Evolutionary conservation across 2,329 filamentous ascomycete species (phyloP).

Genomic region (Monosporascus cannonballus): DNA sequence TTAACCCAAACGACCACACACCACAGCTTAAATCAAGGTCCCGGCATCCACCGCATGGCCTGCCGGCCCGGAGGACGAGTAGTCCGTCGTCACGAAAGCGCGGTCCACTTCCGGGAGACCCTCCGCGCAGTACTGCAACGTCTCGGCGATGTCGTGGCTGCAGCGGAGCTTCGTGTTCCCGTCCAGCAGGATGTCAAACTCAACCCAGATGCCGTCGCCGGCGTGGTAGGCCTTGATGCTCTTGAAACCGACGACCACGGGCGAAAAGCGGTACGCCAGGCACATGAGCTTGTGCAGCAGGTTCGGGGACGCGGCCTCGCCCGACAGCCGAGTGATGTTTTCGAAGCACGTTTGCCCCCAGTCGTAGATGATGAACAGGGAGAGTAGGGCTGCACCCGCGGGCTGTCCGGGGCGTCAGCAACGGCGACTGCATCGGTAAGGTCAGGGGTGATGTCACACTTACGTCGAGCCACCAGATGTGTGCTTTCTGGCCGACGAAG

Average conservation of each 20-base stretch:
- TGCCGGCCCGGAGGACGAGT: slow-evolving; percentile 17
- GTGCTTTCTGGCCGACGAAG: slow-evolving; percentile 50
- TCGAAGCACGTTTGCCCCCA: slow-evolving; percentile 58
- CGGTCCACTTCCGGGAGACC: slow-evolving; percentile 35
- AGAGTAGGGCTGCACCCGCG: slow-evolving; percentile 55
- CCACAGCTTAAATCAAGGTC: slow-evolving; percentile 1
- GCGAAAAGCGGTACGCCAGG: slow-evolving; percentile 51
- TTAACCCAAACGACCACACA: no score
- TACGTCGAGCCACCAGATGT: slow-evolving; percentile 63
- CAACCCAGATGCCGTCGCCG: slow-evolving; percentile 57
- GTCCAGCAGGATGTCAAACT: slow-evolving; percentile 54
- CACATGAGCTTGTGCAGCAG: slow-evolving; percentile 52
- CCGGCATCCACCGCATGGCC: slow-evolving; percentile 15
- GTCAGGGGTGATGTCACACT: not conserved
- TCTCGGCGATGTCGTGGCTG: slow-evolving; percentile 56
- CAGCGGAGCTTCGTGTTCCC: slow-evolving; percentile 44
- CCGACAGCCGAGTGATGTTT: slow-evolving; percentile 53
- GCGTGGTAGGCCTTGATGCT: slow-evolving; percentile 52
- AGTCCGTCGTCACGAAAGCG: slow-evolving; percentile 35
- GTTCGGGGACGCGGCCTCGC: slow-evolving; percentile 46
- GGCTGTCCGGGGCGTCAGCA: slow-evolving; percentile 16
- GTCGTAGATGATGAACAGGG: slow-evolving; percentile 63
- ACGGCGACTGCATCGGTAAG: not conserved
- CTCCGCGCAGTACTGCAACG: slow-evolving; percentile 56
- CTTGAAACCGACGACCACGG: slow-evolving; percentile 48